These are phyloP conservation scores for Scheffersomyces cryptocercus DNA, from an alignment of 1,139 yeast species.

Conservation along the genomic window DNA sequence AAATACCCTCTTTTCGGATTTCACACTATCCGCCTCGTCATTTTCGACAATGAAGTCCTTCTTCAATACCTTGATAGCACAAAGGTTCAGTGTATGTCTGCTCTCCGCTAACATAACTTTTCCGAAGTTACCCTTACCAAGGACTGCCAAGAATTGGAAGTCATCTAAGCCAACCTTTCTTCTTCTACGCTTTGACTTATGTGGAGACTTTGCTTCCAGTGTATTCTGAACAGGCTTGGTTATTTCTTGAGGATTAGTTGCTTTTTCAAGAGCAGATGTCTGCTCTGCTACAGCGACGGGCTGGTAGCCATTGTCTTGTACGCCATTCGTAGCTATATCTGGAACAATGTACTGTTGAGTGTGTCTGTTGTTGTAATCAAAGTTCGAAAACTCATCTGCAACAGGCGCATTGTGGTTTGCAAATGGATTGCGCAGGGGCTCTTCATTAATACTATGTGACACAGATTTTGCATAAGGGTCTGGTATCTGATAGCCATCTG, in stretches of 20 bases:
- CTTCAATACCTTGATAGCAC: slow-evolving; percentile 94
- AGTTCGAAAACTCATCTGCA: slow-evolving; percentile 22
- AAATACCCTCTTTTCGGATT: slow-evolving; percentile 90
- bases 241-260: not conserved
- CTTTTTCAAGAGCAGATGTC: not conserved
- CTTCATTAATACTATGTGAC: not conserved
- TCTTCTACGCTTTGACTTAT: slow-evolving; percentile 37
- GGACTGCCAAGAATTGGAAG: slow-evolving; percentile 87
- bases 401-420: slow-evolving; percentile 7
- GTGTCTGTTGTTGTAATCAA: slow-evolving; percentile 31
- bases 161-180: slow-evolving; percentile 92
- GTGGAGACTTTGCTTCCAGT: slow-evolving; percentile 14
- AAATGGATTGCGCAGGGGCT: slow-evolving; percentile 15
- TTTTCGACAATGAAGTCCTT: slow-evolving; percentile 93
- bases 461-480: slow-evolving; percentile 8
- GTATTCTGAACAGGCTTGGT: slow-evolving; percentile 1
- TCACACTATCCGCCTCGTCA: slow-evolving; percentile 93
- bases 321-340: slow-evolving; percentile 6
- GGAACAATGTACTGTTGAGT: slow-evolving; percentile 18
- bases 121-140: slow-evolving; percentile 98
- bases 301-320: not conserved
- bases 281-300: not conserved
- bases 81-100: slow-evolving; percentile 70
- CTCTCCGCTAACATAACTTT: slow-evolving; percentile 97
- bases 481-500: slow-evolving; percentile 3